Conservation (phyloP, 192 early-diverging fungal genomes). For the Podila epigama region DNA sequence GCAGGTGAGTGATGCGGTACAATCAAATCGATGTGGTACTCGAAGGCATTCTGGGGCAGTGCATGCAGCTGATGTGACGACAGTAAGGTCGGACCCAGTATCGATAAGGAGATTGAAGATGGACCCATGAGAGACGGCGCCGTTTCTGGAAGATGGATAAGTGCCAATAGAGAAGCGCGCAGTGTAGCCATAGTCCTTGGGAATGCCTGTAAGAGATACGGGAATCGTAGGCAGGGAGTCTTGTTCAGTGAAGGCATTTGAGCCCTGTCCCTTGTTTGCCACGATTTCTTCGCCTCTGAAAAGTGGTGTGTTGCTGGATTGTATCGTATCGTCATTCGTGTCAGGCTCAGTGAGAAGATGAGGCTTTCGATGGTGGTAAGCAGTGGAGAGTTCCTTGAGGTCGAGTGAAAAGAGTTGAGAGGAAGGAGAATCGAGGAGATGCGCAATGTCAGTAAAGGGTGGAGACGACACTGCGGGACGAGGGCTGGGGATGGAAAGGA, state of each 20-base stretch:
- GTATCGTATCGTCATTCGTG: not conserved
- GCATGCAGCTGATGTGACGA: constrained; percentile 13
- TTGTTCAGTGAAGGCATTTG: no score
- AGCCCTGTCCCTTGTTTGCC: no score
- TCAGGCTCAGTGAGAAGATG: not conserved
- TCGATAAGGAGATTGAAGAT: constrained; percentile 32
- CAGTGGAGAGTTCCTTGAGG: not conserved
- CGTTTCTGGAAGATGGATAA: not conserved
- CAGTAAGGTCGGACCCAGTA: constrained; percentile 34
- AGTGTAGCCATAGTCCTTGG: constrained; percentile 32
- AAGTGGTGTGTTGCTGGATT: not conserved
- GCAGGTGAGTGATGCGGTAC: constrained; percentile 2
- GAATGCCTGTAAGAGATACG: constrained; percentile 20
- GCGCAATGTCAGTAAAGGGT: not conserved
- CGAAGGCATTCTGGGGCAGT: constrained; percentile 13
- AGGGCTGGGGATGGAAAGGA: not conserved
- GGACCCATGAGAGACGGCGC: not conserved
- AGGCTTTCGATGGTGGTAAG: not conserved
- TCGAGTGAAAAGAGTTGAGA: not conserved
- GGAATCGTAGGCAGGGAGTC: not conserved
- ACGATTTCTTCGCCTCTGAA: no score
- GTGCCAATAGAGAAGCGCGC: constrained; percentile 28
- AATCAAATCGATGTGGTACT: constrained; percentile 19
- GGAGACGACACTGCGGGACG: not conserved
- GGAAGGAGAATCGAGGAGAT: not conserved